Conservation (phyloP, 1,284 basidiomycete genomes). For the Fistulina hepatica region DNA sequence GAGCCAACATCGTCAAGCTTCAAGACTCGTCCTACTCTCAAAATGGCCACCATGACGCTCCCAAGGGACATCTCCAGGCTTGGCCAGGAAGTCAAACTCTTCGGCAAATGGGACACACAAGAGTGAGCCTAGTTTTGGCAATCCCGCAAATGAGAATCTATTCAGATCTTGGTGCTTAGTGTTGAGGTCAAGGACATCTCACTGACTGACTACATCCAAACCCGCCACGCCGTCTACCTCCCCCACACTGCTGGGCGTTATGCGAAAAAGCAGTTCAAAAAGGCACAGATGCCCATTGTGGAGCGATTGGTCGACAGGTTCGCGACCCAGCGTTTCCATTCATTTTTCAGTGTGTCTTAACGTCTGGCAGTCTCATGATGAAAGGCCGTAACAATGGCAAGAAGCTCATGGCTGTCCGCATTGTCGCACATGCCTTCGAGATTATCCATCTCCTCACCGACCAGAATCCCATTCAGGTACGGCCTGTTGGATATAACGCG, state of each 20-base stretch:
- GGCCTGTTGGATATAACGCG: conserved; percentile 15
- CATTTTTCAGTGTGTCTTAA: too few species aligned
- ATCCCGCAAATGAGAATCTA: background rate
- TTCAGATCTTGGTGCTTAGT: conserved; percentile 32
- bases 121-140: conserved; percentile 54
- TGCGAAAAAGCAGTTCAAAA: conserved; percentile 99
- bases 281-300: conserved; percentile 99
- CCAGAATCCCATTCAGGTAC: conserved; percentile 98
- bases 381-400: conserved; percentile 99
- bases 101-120: conserved; percentile 94
- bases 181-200: conserved; percentile 99
- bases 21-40: conserved; percentile 14
- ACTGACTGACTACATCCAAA: conserved; percentile 97
- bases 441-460: conserved; percentile 99
- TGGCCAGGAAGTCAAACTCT: conserved; percentile 85
- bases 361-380: conserved; percentile 82
- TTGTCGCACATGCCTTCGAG: conserved; percentile 99
- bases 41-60: conserved; percentile 62
- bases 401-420: conserved; percentile 98
- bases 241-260: conserved; percentile 99
- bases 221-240: conserved; percentile 95
- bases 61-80: conserved; percentile 80
- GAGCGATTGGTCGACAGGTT: conserved; percentile 98
- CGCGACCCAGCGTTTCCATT: too few species aligned
- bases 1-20: background rate